A percentile compares a stretch with the other conserved stretches of the same genome.
These are phyloP conservation scores for Saccharomyces hybrid DNA, from an alignment of 1,139 yeast genomes.

Conservation along the genomic window DNA sequence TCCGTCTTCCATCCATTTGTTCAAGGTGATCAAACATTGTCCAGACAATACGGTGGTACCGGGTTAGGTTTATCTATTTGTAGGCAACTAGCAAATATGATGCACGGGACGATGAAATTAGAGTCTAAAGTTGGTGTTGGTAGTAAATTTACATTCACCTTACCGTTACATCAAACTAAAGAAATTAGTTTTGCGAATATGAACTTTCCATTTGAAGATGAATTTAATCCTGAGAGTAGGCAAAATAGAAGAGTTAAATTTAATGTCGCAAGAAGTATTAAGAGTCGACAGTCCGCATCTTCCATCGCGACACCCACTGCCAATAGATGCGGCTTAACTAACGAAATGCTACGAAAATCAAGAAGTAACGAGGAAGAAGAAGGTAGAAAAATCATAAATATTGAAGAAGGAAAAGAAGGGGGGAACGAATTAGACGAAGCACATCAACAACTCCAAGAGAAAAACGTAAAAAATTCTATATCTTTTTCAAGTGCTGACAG, in stretches of 20 bases:
- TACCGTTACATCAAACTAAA: slow-evolving; percentile 69
- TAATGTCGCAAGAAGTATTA: slow-evolving; percentile 22
- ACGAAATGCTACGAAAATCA: slow-evolving; percentile 4
- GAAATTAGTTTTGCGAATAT: slow-evolving; percentile 40
- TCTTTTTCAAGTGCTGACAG: not conserved
- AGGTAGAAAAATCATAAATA: not conserved
- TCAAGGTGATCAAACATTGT: slow-evolving; percentile 91
- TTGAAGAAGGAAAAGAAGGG: not conserved
- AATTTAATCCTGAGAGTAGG: slow-evolving; percentile 38
- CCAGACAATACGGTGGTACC: slow-evolving; percentile 90
- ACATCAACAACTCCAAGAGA: slow-evolving; percentile 21
- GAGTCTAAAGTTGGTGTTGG: slow-evolving; percentile 69
- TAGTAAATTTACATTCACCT: slow-evolving; percentile 68
- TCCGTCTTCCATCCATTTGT: slow-evolving; percentile 92
- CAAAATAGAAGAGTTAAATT: slow-evolving; percentile 40
- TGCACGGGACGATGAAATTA: slow-evolving; percentile 74
- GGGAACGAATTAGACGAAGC: not conserved
- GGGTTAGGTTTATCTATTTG: slow-evolving; percentile 93
- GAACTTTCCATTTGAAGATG: slow-evolving; percentile 38
- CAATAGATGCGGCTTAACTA: slow-evolving; percentile 4
- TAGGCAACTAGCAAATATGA: slow-evolving; percentile 79
- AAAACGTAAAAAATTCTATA: not conserved
- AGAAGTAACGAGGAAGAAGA: not conserved
- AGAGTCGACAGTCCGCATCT: slow-evolving; percentile 17
- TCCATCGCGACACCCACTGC: slow-evolving; percentile 11